Evolutionary conservation across 2,329 filamentous ascomycete species (phyloP).

Genomic region (Colletotrichum kahawae): DNA sequence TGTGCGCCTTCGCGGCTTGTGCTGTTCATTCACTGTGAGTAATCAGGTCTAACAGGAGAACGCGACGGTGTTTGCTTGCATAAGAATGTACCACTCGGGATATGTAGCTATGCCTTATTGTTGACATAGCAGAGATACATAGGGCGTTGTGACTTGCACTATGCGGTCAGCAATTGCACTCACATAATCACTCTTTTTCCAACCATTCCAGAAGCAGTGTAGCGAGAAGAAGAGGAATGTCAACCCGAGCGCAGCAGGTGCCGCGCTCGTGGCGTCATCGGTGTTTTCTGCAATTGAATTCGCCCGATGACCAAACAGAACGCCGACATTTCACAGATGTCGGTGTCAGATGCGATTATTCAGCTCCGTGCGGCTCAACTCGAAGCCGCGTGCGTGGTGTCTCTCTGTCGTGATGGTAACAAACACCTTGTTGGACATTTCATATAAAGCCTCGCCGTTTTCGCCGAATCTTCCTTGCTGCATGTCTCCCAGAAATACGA

Average conservation of each 20-base stretch:
- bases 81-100: not conserved
- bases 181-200: not conserved
- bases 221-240: not conserved
- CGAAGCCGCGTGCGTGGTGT: not conserved
- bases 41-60: not conserved
- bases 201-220: not conserved
- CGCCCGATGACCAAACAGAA: not conserved
- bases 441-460: not conserved
- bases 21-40: not conserved
- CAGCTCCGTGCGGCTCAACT: conserved; percentile 11
- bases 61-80: not conserved
- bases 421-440: not conserved
- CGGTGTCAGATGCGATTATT: not conserved
- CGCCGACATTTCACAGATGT: not conserved
- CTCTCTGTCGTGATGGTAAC: not conserved
- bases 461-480: not conserved
- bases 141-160: not conserved
- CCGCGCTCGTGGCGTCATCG: not conserved
- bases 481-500: not conserved
- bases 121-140: not conserved
- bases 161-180: not conserved
- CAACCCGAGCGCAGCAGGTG: not conserved
- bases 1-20: not conserved
- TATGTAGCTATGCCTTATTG: not conserved
- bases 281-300: not conserved